phyloP scores from a whole-genome alignment of 2,329 filamentous ascomycete genomes.

The Grosmannia huntii region DNA sequence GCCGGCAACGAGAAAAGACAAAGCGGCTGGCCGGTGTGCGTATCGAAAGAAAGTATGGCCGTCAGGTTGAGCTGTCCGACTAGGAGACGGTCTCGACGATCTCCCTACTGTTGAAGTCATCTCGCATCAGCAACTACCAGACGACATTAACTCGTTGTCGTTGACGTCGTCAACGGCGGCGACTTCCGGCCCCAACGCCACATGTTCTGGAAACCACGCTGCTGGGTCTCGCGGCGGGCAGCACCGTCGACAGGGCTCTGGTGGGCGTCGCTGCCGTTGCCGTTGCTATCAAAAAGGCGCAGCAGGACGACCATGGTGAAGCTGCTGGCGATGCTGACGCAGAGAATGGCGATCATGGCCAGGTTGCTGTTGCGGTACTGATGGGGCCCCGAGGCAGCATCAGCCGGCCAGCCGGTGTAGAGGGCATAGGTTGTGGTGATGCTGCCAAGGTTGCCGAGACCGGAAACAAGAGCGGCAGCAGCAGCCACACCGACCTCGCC shows the following conservation, averaged over 20 bases:
- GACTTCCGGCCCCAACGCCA: conserved; percentile 16
- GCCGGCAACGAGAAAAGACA: neutral
- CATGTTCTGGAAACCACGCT: conserved; percentile 43
- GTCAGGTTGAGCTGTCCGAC: neutral
- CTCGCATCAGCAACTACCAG: too few relatives aligned
- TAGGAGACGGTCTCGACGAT: too few relatives aligned
- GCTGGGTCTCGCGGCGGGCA: conserved; percentile 41
- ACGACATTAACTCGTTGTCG: neutral
- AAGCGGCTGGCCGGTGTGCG: neutral
- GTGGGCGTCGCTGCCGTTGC: too few relatives aligned
- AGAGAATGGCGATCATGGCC: conserved; percentile 77
- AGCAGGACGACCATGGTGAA: conserved; percentile 56
- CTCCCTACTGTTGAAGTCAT: too few relatives aligned
- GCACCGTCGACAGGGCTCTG: conserved; percentile 43
- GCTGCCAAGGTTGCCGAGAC: conserved; percentile 74
- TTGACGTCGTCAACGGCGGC: neutral
- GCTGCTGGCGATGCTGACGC: conserved; percentile 62
- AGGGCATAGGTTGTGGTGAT: conserved; percentile 81
- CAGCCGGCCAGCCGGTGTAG: conserved; percentile 75
- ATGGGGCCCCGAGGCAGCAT: conserved; percentile 52
- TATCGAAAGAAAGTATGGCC: neutral
- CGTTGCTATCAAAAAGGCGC: conserved; percentile 42
- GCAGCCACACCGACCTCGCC: conserved; percentile 85
- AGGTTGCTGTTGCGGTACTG: conserved; percentile 76
- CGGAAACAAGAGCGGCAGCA: conserved; percentile 73